These are phyloP conservation scores for Neospora caninum DNA, from an alignment of 169 alveolate genomes.

Conservation along the genomic window DNA sequence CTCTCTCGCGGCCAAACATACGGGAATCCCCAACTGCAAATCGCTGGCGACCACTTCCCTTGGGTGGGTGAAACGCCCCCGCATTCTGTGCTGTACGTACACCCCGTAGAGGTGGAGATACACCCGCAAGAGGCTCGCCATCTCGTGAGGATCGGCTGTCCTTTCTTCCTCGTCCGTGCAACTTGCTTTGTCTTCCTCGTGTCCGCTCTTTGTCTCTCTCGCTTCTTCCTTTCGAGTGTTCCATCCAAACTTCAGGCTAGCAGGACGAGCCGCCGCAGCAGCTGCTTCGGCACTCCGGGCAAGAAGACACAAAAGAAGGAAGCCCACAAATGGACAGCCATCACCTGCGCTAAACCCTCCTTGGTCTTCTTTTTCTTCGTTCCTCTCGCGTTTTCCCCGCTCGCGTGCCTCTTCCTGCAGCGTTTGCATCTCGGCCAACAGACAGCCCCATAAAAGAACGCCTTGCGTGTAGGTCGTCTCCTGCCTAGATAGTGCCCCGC, in stretches of 20 bases:
- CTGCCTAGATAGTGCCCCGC: not conserved
- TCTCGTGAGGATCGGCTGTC: not conserved
- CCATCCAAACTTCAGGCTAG: too few relatives aligned
- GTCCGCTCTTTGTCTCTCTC: too few relatives aligned
- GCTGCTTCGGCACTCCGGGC: not conserved
- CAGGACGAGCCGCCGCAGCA: not conserved
- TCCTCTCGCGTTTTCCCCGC: not conserved
- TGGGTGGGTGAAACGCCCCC: not conserved
- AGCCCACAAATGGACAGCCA: not conserved
- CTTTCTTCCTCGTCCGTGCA: not conserved
- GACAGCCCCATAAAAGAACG: not conserved
- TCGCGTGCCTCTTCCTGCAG: not conserved
- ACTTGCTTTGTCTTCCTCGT: not conserved
- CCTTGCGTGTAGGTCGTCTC: not conserved
- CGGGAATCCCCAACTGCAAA: not conserved
- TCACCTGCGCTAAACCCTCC: not conserved
- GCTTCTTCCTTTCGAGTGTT: not conserved
- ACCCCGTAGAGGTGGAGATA: conserved; percentile 29
- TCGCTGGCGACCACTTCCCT: not conserved
- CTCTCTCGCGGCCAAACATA: not conserved
- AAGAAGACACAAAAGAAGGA: not conserved
- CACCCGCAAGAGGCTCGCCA: not conserved
- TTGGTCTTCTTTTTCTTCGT: not conserved
- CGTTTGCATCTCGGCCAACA: not conserved
- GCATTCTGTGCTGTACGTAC: conserved; percentile 8